Conservation (phyloP, 2,329 filamentous ascomycete species). For the Ascochyta pisi region DNA sequence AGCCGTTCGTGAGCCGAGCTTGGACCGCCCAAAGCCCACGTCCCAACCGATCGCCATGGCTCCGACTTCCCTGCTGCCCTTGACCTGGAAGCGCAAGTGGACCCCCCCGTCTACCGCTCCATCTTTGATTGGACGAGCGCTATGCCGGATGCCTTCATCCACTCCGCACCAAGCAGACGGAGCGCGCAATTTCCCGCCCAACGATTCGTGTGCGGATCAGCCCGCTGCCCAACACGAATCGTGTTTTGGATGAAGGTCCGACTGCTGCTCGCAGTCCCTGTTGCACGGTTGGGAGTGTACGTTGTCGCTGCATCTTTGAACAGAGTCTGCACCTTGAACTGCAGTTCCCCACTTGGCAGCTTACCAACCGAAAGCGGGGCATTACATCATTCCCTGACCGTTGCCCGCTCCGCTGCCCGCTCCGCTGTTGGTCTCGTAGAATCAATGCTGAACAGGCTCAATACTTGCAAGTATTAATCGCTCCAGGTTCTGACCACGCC, state of each 20-base stretch:
- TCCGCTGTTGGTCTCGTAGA: too few species aligned
- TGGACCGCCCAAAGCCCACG: background rate
- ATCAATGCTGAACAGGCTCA: too few species aligned
- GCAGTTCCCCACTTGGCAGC: too few species aligned
- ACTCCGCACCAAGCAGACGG: constrained; percentile 10
- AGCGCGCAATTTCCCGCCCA: constrained; percentile 3
- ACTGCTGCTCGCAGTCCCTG: background rate
- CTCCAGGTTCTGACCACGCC: background rate
- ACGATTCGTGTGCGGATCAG: constrained; percentile 9
- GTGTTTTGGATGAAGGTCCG: background rate
- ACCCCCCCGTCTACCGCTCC: background rate
- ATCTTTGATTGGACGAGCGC: background rate
- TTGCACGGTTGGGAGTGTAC: too few species aligned
- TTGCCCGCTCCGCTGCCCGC: too few species aligned
- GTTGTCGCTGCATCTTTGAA: too few species aligned
- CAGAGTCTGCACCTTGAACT: background rate
- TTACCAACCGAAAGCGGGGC: too few species aligned
- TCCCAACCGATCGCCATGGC: background rate
- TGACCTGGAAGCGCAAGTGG: constrained; percentile 3
- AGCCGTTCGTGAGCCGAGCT: background rate
- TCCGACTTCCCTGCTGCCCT: constrained; percentile 6
- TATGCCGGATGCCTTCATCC: background rate
- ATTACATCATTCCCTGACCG: too few species aligned
- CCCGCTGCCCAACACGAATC: constrained; percentile 3
- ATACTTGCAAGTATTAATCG: too few species aligned